phyloP scores from a whole-genome alignment of 768 basidiomycete genomes.

The Tulasnella sp. region DNA sequence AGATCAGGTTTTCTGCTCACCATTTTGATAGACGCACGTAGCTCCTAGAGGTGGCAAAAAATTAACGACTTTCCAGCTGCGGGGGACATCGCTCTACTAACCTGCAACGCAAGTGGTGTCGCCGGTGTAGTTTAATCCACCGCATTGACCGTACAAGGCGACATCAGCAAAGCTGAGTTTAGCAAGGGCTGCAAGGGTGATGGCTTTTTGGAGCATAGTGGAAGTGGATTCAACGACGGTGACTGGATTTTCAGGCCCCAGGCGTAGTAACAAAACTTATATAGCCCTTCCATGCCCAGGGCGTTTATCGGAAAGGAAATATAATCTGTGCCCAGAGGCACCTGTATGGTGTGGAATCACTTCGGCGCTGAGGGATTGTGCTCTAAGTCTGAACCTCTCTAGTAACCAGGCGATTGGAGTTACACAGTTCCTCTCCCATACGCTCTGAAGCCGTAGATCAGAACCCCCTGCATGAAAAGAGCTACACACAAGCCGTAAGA shows the following conservation, averaged over 20 bases:
- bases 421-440: background rate
- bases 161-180: conserved; percentile 11
- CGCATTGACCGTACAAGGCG: background rate
- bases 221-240: background rate
- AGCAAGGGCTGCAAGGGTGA: conserved; percentile 12
- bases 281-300: background rate
- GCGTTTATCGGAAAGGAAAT: background rate
- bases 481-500: background rate
- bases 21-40: background rate
- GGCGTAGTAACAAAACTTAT: background rate
- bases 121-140: conserved; percentile 22
- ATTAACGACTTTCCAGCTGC: background rate
- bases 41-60: background rate
- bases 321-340: background rate
- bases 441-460: background rate
- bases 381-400: background rate
- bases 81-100: background rate
- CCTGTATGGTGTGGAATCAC: conserved; percentile 5
- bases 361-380: background rate
- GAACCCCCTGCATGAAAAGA: background rate
- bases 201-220: conserved; percentile 16
- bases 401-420: background rate
- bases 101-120: conserved; percentile 21
- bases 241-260: background rate
- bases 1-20: background rate